Evolutionary conservation across 2,329 filamentous ascomycete genomes (phyloP), one percentile per base, ranked within the genome.

Genomic region (Alternaria tenuissima): DNA sequence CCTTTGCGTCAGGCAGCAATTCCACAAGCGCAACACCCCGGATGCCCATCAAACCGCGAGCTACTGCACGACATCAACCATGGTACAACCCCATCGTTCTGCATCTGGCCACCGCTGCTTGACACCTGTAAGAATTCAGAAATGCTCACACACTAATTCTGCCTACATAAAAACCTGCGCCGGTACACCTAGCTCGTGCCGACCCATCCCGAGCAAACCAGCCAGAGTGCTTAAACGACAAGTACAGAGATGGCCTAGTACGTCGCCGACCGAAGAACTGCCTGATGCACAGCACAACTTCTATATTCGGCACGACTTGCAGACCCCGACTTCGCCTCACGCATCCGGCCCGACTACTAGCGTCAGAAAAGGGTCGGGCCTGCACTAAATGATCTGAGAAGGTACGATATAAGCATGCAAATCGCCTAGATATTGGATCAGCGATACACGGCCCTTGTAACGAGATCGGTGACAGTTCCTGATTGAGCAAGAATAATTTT

Each of bases 31-130:
- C 48, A 32, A 36, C 39, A 43, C 56, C 56, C 52, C 52, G 43
- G 34, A 56, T 32, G 39, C 30, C 34, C 34, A 49, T 55, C 48
- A 62, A 42, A n/a, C 46, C 55, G 55, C 28, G 39, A 38, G 42
- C 41, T 59, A 52, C 60, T 63, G 60, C 60, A 57, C 52, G 57
- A 63, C 60, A 63, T 60, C 52, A 57, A 60, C 48, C 47, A 55
- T 62, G 56, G 56, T 59, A 55, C 44, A 26, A 20, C 47, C 26
- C 54, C 54, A 42, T 28, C 48, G 43, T 30, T 32, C 36, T 22
- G 16, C 52, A 41, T 41, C 49, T 41, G 42, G 28, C 41, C 48
- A 34, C 46, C 14, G 22, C 46, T 36, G 32, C 52, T 16, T 20
- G 32, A 34, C 46, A 51, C 41, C 52, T 43, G 36, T 18, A 41